A percentile compares a stretch with the other conserved stretches of the same genome.
Conservation (phyloP, 2,329 filamentous ascomycete genomes). For the Pseudogymnoascus sp. region DNA sequence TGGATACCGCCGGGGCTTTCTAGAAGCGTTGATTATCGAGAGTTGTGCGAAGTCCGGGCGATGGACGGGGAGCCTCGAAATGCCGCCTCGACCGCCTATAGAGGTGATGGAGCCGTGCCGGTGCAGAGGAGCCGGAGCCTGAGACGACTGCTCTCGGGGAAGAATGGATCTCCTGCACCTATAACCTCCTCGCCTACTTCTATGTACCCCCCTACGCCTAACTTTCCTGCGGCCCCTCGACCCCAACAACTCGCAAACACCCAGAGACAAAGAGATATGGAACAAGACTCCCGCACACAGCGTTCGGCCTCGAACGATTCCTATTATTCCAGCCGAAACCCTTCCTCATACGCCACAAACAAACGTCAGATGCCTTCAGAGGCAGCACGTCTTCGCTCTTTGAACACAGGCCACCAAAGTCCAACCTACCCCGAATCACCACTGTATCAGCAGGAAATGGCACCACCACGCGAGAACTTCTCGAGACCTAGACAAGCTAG, state of each 20-base stretch:
- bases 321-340: not conserved
- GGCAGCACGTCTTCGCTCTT: slow-evolving; percentile 24
- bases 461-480: slow-evolving; percentile 21
- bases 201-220: not conserved
- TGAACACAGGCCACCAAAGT: slow-evolving; percentile 24
- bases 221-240: not conserved
- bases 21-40: not conserved
- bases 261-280: slow-evolving; percentile 5
- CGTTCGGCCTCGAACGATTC: slow-evolving; percentile 4
- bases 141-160: not conserved
- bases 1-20: not conserved
- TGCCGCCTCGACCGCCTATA: slow-evolving; percentile 4
- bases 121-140: slow-evolving; percentile 3
- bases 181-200: not conserved
- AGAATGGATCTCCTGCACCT: not conserved
- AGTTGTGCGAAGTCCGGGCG: not conserved
- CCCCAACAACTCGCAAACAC: not conserved
- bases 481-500: slow-evolving; percentile 24
- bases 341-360: not conserved
- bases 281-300: not conserved
- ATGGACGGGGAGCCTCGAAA: slow-evolving; percentile 6
- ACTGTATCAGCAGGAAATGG: slow-evolving; percentile 16
- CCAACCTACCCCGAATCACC: slow-evolving; percentile 21
- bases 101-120: slow-evolving; percentile 2
- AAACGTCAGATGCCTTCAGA: slow-evolving; percentile 20